Base-by-base conservation (phyloP, 2,329 filamentous ascomycete genomes). In the Emergomyces pasteurianus region DNA sequence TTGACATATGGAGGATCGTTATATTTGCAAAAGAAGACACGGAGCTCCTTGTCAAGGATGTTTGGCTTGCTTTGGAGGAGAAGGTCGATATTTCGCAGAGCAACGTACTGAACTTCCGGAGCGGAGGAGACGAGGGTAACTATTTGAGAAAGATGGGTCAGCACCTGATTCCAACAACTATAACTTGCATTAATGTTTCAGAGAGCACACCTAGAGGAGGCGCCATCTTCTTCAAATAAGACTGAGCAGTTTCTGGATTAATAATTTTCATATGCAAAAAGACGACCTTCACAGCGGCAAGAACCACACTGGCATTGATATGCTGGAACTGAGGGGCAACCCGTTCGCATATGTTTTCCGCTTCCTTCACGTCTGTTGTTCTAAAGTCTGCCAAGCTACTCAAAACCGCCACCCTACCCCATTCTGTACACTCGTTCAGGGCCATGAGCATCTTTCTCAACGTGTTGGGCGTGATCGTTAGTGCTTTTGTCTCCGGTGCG, bases 11-110 rank as follows among this genome's bases (percentile, higher is more conserved):
- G 91, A 1, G 94, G 92, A 68, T 99, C 94, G 72, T 97, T 97
- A 79, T 99, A 99, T 78, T 99, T 99, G 86, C 94, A 99, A 79
- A 99, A 99, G 79, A 99, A 99, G 9, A 99, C 94, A 52, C 94
- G 86, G 70, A 99, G 85, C 75, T 99, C 94, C 75, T 97, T 97
- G 80, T 90, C 95, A 10, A 99, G 81, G 60, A 99, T 96, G 67
- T 96, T 92, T 12, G 94, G 91, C 74, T 96, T 92, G 67, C 95
- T 94, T 74, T 99, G 94, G 31, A 99, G 81, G 6, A 99, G 81
- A 40, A 99, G 84, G 68, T 99, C 94, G 70, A 99, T 99, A 74
- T 99, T 99, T 65, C 92, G 83, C 57, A 99, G 78, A 16, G 94
- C 94, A 60, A 99, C 94, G 72, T 99, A 99, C 76, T 99, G 94